Evolutionary conservation across 192 early-diverging fungal genomes (phyloP).

Genomic region (Obelidium mucronatum): DNA sequence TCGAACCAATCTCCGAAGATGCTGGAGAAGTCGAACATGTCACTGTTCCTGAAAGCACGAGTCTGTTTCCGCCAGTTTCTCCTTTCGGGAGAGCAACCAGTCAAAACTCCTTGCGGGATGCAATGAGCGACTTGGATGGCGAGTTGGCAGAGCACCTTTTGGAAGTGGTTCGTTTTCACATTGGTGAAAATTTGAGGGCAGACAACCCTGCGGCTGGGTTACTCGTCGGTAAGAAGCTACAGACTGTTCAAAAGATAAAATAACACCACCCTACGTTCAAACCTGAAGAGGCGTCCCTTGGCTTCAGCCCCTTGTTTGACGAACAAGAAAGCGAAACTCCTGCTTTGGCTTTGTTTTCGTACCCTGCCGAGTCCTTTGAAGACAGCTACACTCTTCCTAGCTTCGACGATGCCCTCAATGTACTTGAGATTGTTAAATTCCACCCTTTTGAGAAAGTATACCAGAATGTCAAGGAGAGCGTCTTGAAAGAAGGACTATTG

Average conservation of each 20-base stretch:
- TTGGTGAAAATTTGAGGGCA: neutral
- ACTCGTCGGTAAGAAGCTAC: neutral
- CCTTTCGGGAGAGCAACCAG: neutral
- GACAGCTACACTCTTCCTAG: neutral
- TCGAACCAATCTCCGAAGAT: neutral
- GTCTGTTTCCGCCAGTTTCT: no score
- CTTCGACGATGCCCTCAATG: neutral
- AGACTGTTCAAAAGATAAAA: no score
- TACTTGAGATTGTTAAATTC: neutral
- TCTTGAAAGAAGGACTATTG: constrained; percentile 1
- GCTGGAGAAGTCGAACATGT: neutral
- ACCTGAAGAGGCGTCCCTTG: neutral
- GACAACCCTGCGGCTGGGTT: neutral
- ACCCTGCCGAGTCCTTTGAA: neutral
- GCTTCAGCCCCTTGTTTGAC: neutral
- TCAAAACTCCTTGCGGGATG: neutral
- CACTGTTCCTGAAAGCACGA: no score
- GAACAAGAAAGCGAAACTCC: neutral
- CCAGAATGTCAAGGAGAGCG: neutral
- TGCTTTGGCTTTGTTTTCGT: constrained; percentile 17
- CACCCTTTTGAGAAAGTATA: constrained; percentile 9
- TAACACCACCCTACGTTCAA: neutral
- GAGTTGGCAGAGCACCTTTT: neutral
- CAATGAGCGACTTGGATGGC: neutral
- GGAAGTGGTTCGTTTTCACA: neutral